Conservation (phyloP, 257 asterid species). For the Petunia secreta region DNA sequence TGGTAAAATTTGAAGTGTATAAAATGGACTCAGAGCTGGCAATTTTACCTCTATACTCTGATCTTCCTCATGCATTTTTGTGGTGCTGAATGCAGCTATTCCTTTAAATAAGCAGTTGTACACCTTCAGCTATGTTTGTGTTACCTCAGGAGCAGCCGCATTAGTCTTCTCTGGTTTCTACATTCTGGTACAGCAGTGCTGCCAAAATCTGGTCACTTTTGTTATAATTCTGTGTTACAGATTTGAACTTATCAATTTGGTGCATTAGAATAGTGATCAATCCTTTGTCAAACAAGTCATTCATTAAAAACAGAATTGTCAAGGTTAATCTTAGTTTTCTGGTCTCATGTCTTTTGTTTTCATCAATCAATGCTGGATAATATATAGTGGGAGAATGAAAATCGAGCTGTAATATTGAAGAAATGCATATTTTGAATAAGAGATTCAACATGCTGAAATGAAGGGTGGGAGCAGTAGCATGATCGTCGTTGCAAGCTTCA, state of each 20-base stretch:
- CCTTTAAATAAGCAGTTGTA: slow-evolving; percentile 78
- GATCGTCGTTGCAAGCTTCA: neutral
- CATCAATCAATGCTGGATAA: neutral
- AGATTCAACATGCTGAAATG: neutral
- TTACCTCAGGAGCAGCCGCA: slow-evolving; percentile 78
- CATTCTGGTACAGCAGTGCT: slow-evolving; percentile 47
- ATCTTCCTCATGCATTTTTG: neutral
- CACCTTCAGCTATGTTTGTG: slow-evolving; percentile 74
- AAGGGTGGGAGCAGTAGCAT: neutral
- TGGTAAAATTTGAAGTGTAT: slow-evolving; percentile 43
- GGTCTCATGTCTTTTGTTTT: neutral
- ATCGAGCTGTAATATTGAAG: neutral
- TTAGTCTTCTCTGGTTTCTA: slow-evolving; percentile 66
- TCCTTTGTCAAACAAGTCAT: neutral
- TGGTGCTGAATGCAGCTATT: slow-evolving; percentile 52
- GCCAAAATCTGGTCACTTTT: neutral
- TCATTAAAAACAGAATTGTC: neutral
- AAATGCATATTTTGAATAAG: neutral
- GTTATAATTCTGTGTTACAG: neutral
- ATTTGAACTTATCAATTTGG: neutral
- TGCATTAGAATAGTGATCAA: neutral
- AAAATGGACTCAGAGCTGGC: neutral
- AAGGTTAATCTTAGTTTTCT: slow-evolving; percentile 2
- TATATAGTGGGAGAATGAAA: neutral
- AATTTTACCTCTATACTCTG: neutral